Conservation (phyloP, 768 basidiomycete species). For the Mycena leptocephala region DNA sequence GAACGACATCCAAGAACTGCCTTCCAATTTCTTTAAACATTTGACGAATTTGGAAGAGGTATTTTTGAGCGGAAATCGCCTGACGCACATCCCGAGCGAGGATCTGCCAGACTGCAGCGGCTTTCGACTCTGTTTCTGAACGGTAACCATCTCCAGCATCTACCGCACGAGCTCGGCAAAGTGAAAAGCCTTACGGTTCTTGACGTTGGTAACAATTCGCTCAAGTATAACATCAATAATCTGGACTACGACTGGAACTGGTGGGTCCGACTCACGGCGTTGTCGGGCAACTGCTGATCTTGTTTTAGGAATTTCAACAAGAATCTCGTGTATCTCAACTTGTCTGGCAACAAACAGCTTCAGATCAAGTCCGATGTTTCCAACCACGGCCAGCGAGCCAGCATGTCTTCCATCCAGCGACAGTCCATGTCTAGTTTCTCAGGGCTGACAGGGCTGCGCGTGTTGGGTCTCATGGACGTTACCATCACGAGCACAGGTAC, state of each 20-base stretch:
- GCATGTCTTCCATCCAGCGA: conserved; percentile 43
- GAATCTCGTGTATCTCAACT: conserved; percentile 92
- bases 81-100: conserved; percentile 92
- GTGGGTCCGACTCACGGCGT: conserved; percentile 59
- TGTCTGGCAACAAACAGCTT: conserved; percentile 96
- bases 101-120: conserved; percentile 82
- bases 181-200: conserved; percentile 84
- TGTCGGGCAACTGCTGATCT: background rate
- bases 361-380: conserved; percentile 89
- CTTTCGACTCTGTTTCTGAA: conserved; percentile 90
- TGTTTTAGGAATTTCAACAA: conserved; percentile 93
- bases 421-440: conserved; percentile 88
- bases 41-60: conserved; percentile 86
- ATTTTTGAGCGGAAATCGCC: conserved; percentile 95
- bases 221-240: conserved; percentile 98
- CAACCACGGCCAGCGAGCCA: conserved; percentile 49
- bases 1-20: conserved; percentile 94
- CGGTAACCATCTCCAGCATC: conserved; percentile 92
- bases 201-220: conserved; percentile 93
- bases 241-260: conserved; percentile 99
- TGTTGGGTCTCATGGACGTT: conserved; percentile 98
- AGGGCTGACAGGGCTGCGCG: conserved; percentile 82
- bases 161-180: conserved; percentile 93
- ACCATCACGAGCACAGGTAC: conserved; percentile 79
- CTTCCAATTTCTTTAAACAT: conserved; percentile 81